A percentile compares a stretch with the other conserved stretches of the same genome.
These are phyloP conservation scores for Mycena maculata DNA, from an alignment of 768 basidiomycete species.

Conservation along the genomic window DNA sequence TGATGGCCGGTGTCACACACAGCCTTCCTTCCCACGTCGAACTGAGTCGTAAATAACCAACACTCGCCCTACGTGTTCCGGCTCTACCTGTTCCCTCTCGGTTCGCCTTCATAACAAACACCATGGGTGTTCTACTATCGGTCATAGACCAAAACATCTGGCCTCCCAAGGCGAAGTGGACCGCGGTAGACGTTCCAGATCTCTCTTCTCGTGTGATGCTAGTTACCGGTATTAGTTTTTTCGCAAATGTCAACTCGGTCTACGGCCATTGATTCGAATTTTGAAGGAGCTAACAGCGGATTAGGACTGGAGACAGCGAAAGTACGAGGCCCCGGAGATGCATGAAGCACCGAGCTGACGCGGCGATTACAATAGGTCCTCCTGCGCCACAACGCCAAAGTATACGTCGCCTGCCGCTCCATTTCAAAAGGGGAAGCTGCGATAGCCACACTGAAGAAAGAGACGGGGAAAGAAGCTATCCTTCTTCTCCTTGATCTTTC, in stretches of 20 bases:
- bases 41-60: too few relatives aligned
- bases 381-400: slow-evolving; percentile 10
- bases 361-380: not conserved
- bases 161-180: slow-evolving; percentile 10
- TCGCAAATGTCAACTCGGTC: not conserved
- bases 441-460: not conserved
- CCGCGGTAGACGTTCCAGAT: not conserved
- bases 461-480: slow-evolving; percentile 3
- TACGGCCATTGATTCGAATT: too few relatives aligned
- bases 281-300: slow-evolving; percentile 4
- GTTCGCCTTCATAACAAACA: too few relatives aligned
- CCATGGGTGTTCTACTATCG: slow-evolving; percentile 1
- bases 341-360: not conserved
- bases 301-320: slow-evolving; percentile 4
- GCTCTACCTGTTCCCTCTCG: too few relatives aligned
- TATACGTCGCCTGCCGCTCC: slow-evolving; percentile 3
- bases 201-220: slow-evolving; percentile 9
- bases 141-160: slow-evolving; percentile 13
- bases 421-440: not conserved
- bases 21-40: too few relatives aligned
- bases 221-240: not conserved
- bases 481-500: slow-evolving; percentile 10
- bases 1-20: too few relatives aligned
- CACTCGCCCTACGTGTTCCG: too few relatives aligned
- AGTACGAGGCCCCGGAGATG: not conserved